Percentiles rank a stretch among this genome's conserved stretches.
phyloP scores from a whole-genome alignment of 352 stramenopile species.

The Phytophthora colocasiae region DNA sequence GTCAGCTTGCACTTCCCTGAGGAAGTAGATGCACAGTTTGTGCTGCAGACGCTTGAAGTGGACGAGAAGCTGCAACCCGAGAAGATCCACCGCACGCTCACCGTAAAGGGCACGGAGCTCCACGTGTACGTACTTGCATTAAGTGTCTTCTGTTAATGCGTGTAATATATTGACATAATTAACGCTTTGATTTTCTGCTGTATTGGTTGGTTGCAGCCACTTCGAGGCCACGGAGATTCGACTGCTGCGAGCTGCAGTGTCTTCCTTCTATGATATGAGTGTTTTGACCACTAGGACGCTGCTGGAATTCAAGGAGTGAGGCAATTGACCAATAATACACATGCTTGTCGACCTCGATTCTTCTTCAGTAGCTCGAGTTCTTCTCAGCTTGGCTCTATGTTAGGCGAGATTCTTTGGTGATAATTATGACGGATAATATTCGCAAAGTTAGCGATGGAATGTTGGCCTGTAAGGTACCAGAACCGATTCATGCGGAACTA shows the following conservation, averaged over 20 bases:
- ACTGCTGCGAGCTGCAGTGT: conserved; percentile 82
- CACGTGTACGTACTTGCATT: conserved; percentile 52
- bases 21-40: conserved; percentile 68
- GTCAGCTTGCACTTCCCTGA: conserved; percentile 74
- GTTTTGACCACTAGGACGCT: conserved; percentile 78
- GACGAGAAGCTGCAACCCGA: conserved; percentile 87
- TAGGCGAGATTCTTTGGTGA: too few relatives aligned
- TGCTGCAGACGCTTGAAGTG: conserved; percentile 85
- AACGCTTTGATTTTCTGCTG: conserved; percentile 8
- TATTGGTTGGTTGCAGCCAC: conserved; percentile 50
- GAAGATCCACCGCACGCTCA: conserved; percentile 83
- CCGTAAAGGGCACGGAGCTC: conserved; percentile 65
- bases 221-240: conserved; percentile 87
- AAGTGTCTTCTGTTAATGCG: too few relatives aligned
- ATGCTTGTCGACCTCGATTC: too few relatives aligned
- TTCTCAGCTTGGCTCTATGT: too few relatives aligned
- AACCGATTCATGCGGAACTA: too few relatives aligned
- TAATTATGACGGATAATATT: neutral
- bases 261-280: conserved; percentile 90
- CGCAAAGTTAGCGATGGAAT: neutral
- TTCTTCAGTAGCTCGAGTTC: too few relatives aligned
- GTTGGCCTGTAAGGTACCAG: too few relatives aligned
- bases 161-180: neutral
- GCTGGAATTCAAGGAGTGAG: conserved; percentile 88
- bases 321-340: neutral